These are phyloP conservation scores for Pseudogymnoascus sp. DNA, from an alignment of 2,329 filamentous ascomycete species.

Conservation along the genomic window DNA sequence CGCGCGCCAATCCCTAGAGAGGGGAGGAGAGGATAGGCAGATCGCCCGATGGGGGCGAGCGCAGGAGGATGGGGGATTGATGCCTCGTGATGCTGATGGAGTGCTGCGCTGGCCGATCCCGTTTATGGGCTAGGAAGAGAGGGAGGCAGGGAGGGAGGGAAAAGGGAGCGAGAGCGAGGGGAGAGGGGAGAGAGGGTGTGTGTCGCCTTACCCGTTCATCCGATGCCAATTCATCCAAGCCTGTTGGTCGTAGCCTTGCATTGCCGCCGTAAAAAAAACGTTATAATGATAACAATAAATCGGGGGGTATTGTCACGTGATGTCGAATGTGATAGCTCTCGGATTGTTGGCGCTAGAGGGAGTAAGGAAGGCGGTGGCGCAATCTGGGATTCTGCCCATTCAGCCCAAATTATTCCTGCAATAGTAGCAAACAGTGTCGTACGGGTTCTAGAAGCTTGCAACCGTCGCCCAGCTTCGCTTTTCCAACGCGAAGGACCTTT, in stretches of 20 bases:
- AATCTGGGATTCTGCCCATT: background rate
- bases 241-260: background rate
- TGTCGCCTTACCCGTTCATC: background rate
- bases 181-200: background rate
- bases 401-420: background rate
- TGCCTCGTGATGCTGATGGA: background rate
- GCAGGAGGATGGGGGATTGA: background rate
- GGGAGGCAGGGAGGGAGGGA: background rate
- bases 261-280: background rate
- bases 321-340: background rate
- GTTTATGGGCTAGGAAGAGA: background rate
- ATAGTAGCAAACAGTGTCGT: background rate
- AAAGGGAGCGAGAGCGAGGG: no score
- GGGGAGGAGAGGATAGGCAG: background rate
- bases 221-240: background rate
- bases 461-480: background rate
- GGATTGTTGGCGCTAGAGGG: background rate
- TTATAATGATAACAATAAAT: background rate
- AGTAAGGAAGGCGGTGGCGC: background rate
- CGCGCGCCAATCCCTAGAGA: background rate
- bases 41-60: background rate
- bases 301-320: background rate
- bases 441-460: background rate
- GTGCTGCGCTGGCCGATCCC: background rate
- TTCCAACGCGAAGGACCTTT: background rate